A percentile compares a stretch with the other conserved stretches of the same genome.
Conservation (phyloP, 2,329 filamentous ascomycete species). For the Coleophoma cylindrospora region DNA sequence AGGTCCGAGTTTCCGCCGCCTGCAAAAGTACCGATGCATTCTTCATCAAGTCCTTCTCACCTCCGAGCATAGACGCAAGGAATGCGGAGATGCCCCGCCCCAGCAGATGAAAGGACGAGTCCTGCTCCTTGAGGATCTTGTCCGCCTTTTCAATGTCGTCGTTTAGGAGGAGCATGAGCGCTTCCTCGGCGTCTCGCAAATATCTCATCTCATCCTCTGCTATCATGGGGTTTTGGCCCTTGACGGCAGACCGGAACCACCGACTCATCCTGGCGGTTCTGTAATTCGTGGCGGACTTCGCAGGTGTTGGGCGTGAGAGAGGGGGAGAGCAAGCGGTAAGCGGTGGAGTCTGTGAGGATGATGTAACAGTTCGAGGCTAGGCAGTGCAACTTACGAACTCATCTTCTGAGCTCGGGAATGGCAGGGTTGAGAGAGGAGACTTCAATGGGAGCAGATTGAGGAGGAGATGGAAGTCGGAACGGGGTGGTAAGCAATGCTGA, state of each 20-base stretch:
- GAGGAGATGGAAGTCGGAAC: no score
- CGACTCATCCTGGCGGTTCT: conserved; percentile 18
- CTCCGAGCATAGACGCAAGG: conserved; percentile 79
- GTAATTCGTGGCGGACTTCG: no score
- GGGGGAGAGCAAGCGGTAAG: no score
- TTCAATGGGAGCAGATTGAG: no score
- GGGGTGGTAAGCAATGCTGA: no score
- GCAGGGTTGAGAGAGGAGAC: no score
- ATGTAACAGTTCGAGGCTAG: no score
- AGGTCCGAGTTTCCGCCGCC: conserved; percentile 72
- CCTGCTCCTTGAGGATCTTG: conserved; percentile 61
- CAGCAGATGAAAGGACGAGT: conserved; percentile 84
- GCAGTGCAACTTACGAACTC: no score
- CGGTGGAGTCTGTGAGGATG: no score
- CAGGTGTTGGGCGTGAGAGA: no score
- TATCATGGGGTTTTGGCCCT: conserved; percentile 15
- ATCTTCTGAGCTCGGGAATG: no score
- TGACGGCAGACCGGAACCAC: conserved; percentile 23
- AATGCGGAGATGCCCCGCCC: conserved; percentile 79
- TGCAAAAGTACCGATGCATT: conserved; percentile 69
- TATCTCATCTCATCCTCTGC: conserved; percentile 43
- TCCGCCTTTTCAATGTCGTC: conserved; percentile 88
- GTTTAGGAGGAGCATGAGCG: conserved; percentile 73
- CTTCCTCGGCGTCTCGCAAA: conserved; percentile 56
- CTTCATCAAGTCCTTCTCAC: conserved; percentile 87